These are phyloP conservation scores for Penicillium sp. DNA, from an alignment of 2,329 filamentous ascomycete genomes.

Conservation along the genomic window DNA sequence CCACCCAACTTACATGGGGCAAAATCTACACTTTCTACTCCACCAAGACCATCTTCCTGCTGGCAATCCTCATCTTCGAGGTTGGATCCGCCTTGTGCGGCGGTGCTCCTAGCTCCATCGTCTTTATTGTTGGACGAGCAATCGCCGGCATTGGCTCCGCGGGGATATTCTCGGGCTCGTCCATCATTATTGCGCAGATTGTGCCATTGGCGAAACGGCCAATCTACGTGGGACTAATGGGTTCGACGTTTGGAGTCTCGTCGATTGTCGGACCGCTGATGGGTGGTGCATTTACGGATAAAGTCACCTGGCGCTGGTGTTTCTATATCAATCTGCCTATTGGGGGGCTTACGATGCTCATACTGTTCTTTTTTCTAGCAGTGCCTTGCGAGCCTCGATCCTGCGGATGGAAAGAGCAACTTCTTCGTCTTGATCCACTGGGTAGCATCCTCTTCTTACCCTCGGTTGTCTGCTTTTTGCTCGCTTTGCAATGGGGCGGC, in stretches of 20 bases:
- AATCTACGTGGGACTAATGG: conserved; percentile 42
- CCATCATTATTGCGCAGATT: conserved; percentile 23
- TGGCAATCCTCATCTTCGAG: conserved; percentile 33
- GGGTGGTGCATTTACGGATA: conserved; percentile 42
- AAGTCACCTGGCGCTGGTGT: conserved; percentile 37
- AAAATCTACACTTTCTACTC: conserved; percentile 33
- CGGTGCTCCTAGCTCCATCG: conserved; percentile 27
- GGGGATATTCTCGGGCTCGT: conserved; percentile 29
- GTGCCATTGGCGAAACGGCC: conserved; percentile 51
- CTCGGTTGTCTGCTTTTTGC: conserved; percentile 17
- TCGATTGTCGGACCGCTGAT: conserved; percentile 38
- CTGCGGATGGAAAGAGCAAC: conserved; percentile 28
- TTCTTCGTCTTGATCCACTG: conserved; percentile 38
- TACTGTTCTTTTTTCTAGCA: conserved; percentile 45
- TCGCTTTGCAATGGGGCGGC: conserved; percentile 23
- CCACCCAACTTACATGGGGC: conserved; percentile 30
- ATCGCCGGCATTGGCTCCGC: conserved; percentile 33
- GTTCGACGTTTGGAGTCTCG: conserved; percentile 54
- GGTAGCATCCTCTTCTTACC: conserved; percentile 30
- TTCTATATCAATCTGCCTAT: conserved; percentile 44
- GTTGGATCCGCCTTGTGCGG: conserved; percentile 36
- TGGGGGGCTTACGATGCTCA: conserved; percentile 37
- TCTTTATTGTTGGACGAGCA: conserved; percentile 33
- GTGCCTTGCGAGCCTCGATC: conserved; percentile 27
- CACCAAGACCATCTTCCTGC: conserved; percentile 32